Evolutionary conservation across 225 moss, liverwort and hornwort genomes (phyloP).

Genomic region (Antitrichia curtipendula): DNA sequence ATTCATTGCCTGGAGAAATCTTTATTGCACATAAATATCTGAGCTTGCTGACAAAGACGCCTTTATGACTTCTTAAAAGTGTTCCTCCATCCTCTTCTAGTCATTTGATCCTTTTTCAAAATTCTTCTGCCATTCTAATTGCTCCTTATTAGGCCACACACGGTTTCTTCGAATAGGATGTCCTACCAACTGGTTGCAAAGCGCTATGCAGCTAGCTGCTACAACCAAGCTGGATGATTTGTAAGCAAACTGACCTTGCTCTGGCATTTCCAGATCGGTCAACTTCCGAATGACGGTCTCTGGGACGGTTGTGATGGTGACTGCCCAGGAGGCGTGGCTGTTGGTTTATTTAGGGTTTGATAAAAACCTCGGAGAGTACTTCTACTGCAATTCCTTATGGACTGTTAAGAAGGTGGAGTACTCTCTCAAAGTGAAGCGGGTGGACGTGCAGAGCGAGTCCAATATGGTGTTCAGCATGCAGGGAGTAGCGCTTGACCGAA

Average conservation of each 20-base stretch:
- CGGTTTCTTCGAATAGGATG: neutral
- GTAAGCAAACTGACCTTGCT: neutral
- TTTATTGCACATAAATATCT: neutral
- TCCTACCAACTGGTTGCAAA: neutral
- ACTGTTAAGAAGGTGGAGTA: neutral
- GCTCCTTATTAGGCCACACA: neutral
- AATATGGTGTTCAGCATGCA: neutral
- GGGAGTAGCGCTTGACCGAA: neutral
- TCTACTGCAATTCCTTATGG: neutral
- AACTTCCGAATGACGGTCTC: neutral
- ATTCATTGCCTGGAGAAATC: neutral
- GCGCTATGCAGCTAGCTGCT: neutral
- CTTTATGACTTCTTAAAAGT: neutral
- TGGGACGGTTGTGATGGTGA: neutral
- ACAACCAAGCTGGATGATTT: neutral
- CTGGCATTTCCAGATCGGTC: neutral
- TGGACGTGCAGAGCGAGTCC: neutral
- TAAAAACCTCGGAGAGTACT: neutral
- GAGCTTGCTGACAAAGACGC: neutral
- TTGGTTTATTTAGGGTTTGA: neutral
- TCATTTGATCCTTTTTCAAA: neutral
- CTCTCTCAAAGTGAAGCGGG: neutral
- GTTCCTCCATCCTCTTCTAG: neutral
- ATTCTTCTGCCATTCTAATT: neutral
- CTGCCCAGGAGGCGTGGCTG: neutral